Conservation (phyloP, 2,329 filamentous ascomycete species). For the Aspergillus thermomutatus region DNA sequence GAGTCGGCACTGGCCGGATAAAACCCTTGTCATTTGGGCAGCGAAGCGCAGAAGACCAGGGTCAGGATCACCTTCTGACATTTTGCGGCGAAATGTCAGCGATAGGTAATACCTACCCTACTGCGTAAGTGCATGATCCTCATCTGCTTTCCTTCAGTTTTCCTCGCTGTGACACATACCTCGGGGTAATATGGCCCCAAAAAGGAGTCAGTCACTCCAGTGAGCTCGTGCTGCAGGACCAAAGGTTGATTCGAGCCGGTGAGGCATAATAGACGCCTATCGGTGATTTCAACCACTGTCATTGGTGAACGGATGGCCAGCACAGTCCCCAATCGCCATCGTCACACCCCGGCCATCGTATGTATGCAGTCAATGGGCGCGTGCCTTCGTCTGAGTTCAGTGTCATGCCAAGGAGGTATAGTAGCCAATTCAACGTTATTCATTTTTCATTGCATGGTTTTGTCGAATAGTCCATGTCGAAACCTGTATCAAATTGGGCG, state of each 20-base stretch:
- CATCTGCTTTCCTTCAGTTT: background rate
- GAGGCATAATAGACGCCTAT: slow-evolving; percentile 16
- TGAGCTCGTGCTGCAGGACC: slow-evolving; percentile 8
- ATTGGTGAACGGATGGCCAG: slow-evolving; percentile 19
- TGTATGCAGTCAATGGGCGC: slow-evolving; percentile 17
- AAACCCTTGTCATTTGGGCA: slow-evolving; percentile 27
- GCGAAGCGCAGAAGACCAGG: slow-evolving; percentile 21
- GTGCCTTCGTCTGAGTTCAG: slow-evolving; percentile 16
- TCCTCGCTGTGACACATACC: background rate
- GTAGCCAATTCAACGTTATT: slow-evolving; percentile 10
- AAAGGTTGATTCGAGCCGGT: slow-evolving; percentile 6
- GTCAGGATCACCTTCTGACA: slow-evolving; percentile 7
- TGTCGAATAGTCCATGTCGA: background rate
- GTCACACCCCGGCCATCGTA: slow-evolving; percentile 13
- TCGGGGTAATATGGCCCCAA: background rate
- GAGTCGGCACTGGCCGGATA: slow-evolving; percentile 16
- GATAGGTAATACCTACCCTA: slow-evolving; percentile 3
- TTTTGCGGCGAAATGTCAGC: slow-evolving; percentile 3
- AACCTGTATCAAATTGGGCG: background rate
- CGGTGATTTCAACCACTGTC: slow-evolving; percentile 10
- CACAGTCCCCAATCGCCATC: background rate
- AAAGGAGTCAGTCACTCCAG: background rate
- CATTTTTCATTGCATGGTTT: background rate
- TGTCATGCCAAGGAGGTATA: slow-evolving; percentile 11
- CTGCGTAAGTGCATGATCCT: slow-evolving; percentile 7